Conservation (phyloP, 2,329 filamentous ascomycete genomes). For the Hypomyces perniciosus region DNA sequence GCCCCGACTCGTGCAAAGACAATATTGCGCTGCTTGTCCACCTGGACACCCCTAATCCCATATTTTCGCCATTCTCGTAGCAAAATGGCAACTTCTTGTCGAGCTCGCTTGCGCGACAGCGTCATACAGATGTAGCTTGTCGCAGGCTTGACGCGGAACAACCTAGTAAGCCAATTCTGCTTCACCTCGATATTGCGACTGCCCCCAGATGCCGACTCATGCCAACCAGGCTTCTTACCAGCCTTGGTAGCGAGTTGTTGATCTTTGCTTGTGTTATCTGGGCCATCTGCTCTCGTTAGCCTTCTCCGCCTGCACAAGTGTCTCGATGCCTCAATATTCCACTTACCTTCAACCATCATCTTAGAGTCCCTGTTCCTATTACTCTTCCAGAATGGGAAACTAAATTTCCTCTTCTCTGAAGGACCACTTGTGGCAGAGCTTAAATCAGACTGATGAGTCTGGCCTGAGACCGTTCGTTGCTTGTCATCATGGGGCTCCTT, state of each 20-base stretch:
- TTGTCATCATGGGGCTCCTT: conserved; percentile 6
- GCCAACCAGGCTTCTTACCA: conserved; percentile 18
- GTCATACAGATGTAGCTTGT: conserved; percentile 69
- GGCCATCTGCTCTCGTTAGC: neutral
- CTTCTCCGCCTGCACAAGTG: neutral
- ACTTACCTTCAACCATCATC: conserved; percentile 42
- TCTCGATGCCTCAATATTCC: neutral
- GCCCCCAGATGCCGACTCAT: conserved; percentile 30
- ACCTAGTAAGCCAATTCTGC: conserved; percentile 81
- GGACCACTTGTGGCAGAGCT: conserved; percentile 21
- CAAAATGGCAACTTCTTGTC: conserved; percentile 69
- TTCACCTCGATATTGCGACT: conserved; percentile 57
- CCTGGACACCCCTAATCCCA: conserved; percentile 72
- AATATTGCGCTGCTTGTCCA: conserved; percentile 72
- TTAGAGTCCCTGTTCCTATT: conserved; percentile 38
- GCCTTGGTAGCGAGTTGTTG: neutral
- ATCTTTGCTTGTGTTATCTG: neutral
- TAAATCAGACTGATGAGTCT: conserved; percentile 9
- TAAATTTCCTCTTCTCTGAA: conserved; percentile 48
- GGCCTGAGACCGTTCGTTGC: conserved; percentile 12
- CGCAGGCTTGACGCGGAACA: conserved; percentile 85
- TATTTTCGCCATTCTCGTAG: conserved; percentile 75
- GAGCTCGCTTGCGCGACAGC: conserved; percentile 60
- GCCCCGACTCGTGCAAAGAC: conserved; percentile 72
- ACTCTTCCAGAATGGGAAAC: conserved; percentile 51